Evolutionary conservation across 2,329 filamentous ascomycete genomes (phyloP), one percentile per base, ranked within the genome.

Genomic region (Stachybotrys chlorohalonatus): DNA sequence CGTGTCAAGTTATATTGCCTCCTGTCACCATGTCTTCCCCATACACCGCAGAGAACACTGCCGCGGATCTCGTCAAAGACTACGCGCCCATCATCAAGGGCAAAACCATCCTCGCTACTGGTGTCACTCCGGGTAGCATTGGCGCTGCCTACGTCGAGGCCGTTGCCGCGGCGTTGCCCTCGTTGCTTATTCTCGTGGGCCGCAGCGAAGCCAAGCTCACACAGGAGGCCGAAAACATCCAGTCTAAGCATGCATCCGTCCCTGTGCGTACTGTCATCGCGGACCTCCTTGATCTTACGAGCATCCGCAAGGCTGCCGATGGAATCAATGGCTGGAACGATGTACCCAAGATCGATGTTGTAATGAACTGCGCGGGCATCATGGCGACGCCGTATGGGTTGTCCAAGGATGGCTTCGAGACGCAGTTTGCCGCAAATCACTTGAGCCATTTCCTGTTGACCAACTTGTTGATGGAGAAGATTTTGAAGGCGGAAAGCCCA

Each of bases 401-500:
- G 7, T 69, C 69, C 0, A 56, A 59, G 0, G 74, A 78, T 50
- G 73, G 73, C 0, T 61, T 70, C 47, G 76, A 75, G 63, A 62
- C 64, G 53, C 73, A 76, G 55, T 73, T 79, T 52, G 72, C 68
- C 0, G 70, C 70, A 2, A 77, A 77, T 52, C 72, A 79, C 52
- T 51, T 79, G 7, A 71, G 70, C 0, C 76, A 76, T 59, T 79
- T 74, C 51, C 65, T 79, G 2, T 65, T 80, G 39, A 72, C 73
- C 13, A 75, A 75, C 56, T 62, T 75, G 16, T 61, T 79, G 48
- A 71, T 76, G 65, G 65, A 64, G 0, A 75, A 75, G 59, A 56
- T 78, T 3, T 61, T 75, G 16, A 65, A 63, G 5, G 62, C 70
- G 39, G 55, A 50, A 53, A 63, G 57, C 42, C 68, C 58, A 8